A percentile compares a stretch with the other conserved stretches of the same genome.
phyloP scores from a whole-genome alignment of 495 filamentous ascomycete genomes.

The Aspergillus sparsus region DNA sequence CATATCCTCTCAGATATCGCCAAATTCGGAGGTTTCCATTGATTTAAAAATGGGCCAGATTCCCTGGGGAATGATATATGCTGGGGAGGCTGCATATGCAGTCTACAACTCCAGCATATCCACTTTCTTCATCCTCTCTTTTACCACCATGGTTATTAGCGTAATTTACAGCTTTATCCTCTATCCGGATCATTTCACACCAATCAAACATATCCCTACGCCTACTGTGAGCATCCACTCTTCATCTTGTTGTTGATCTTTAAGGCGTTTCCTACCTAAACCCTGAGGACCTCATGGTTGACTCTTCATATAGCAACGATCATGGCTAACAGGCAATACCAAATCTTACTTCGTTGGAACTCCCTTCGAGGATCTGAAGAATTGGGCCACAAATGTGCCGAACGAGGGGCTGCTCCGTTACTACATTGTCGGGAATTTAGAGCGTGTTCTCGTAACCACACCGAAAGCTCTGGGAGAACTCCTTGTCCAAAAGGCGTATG shows the following conservation, averaged over 20 bases:
- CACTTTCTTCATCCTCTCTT: slow-evolving; percentile 28
- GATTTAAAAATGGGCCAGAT: slow-evolving; percentile 17
- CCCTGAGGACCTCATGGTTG: too few relatives aligned
- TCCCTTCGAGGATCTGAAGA: slow-evolving; percentile 49
- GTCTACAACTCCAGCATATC: slow-evolving; percentile 31
- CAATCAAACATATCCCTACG: slow-evolving; percentile 63
- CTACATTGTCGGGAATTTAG: slow-evolving; percentile 61
- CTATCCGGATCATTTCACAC: slow-evolving; percentile 74
- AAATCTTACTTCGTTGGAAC: slow-evolving; percentile 35
- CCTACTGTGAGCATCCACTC: slow-evolving; percentile 50
- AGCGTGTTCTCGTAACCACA: slow-evolving; percentile 66
- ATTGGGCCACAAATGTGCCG: slow-evolving; percentile 57
- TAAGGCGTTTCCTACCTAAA: background rate
- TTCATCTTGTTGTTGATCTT: background rate
- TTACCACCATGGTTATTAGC: slow-evolving; percentile 28
- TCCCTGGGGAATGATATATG: slow-evolving; percentile 26
- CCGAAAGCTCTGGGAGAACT: slow-evolving; percentile 69
- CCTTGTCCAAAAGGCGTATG: slow-evolving; percentile 67
- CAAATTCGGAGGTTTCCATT: background rate
- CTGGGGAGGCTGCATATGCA: slow-evolving; percentile 34
- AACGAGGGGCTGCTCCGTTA: slow-evolving; percentile 84
- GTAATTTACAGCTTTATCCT: slow-evolving; percentile 56
- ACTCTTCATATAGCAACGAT: slow-evolving; percentile 29
- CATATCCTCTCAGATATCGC: background rate
- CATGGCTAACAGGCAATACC: slow-evolving; percentile 40